Base-by-base conservation (phyloP, 2,329 filamentous ascomycete genomes). In the Colletotrichum abscissum region DNA sequence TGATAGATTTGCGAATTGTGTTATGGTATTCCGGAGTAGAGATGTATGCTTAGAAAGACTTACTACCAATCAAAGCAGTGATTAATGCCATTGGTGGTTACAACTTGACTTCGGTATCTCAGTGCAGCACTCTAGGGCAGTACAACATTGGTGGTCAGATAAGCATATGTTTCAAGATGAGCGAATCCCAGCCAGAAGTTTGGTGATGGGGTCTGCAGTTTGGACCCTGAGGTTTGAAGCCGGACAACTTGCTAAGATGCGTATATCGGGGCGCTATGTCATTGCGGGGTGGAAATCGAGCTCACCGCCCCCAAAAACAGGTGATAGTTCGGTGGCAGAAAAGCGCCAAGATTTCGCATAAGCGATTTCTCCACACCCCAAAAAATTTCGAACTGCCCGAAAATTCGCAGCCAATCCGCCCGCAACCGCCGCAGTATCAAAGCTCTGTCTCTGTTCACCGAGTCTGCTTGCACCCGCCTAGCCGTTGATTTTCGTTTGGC, bases 341-440 rank as follows among this genome's bases (percentile, higher is more conserved):
- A 75, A 33, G 30, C 42, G 74, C 69, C 73, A 75, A 75, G 73
- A 75, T 75, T 75, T 75, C 74, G 69, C 69, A 73, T 70, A 75
- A 75, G 74, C 74, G 69, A 75, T 68, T 67, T 62, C 72, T 75
- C 74, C 74, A 75, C 74, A 73, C 55, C 62, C 73, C 73, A 72
- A 75, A 75, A 75, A 75, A 75, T 49, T 75, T 75, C 73, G 67
- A 66, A 67, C 54, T 46, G 58, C 62, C 57, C 42, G 69, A 74
- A 72, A 75, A 69, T 67, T 67, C 72, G 69, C 68, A 75, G 68
- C 74, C 73, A 75, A 63, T 69, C 59, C 68, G 72, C 68, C 69
- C 46, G 72, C 63, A 62, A 63, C 46, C 69, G 69, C 69, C 42
- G 54, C 58, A 35, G 52, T 64, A 62, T 70, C 57, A 67, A 67